phyloP scores from a whole-genome alignment of 352 stramenopile genomes.

The Pythium vanterpoolii region DNA sequence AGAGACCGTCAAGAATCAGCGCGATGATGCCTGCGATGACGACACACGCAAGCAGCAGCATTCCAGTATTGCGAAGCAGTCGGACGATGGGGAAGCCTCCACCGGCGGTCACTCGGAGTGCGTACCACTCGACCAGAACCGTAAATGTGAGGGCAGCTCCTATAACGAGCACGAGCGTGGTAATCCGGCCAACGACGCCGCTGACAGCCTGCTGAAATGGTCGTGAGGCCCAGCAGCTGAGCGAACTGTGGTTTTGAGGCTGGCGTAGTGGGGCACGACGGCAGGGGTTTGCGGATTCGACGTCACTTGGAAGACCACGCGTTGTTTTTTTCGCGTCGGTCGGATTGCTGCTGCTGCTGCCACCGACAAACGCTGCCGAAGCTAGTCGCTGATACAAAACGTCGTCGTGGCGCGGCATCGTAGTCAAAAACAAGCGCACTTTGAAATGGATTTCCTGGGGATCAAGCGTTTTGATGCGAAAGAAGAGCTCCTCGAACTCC shows the following conservation, averaged over 20 bases:
- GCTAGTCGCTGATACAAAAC: constrained; percentile 19
- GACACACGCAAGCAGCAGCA: constrained; percentile 12
- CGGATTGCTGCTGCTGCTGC: neutral
- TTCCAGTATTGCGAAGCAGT: constrained; percentile 9
- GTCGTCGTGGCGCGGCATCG: constrained; percentile 15
- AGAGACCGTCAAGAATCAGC: constrained; percentile 10
- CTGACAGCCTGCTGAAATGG: constrained; percentile 21
- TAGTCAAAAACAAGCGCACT: constrained; percentile 27
- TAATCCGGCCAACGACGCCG: neutral
- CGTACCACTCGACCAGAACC: constrained; percentile 25
- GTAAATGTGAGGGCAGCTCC: constrained; percentile 3
- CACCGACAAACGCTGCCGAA: constrained; percentile 5
- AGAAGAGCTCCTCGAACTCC: constrained; percentile 32
- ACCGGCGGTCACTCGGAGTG: constrained; percentile 2
- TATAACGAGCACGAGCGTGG: constrained; percentile 6
- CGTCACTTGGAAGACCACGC: neutral
- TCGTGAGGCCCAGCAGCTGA: constrained; percentile 23
- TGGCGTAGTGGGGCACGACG: neutral
- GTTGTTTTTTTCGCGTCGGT: neutral
- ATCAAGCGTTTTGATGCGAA: constrained; percentile 24
- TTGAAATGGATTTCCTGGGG: constrained; percentile 24
- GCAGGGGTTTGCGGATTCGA: neutral
- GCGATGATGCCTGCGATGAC: constrained; percentile 9
- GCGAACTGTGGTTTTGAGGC: constrained; percentile 18
- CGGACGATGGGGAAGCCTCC: constrained; percentile 20